Percentiles rank a stretch among this genome's conserved stretches.
phyloP scores from a whole-genome alignment of 192 early-diverging fungal genomes.

The Coemansia sp. region DNA sequence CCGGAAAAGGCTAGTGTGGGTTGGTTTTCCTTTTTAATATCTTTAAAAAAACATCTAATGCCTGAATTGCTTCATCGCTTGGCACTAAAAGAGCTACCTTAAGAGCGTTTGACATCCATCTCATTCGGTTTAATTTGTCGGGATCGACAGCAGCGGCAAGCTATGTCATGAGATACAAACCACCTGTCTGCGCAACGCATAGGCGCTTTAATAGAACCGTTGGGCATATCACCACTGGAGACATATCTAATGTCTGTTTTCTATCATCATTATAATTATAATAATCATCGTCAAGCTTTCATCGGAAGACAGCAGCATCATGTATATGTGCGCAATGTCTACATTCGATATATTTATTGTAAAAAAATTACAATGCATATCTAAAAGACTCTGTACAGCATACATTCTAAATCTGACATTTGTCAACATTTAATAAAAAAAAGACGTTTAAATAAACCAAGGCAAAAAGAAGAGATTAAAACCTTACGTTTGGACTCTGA shows the following conservation, averaged over 20 bases:
- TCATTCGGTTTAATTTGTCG: background rate
- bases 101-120: background rate
- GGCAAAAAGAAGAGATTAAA: too few species aligned
- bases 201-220: background rate
- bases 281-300: background rate
- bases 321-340: background rate
- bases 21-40: too few species aligned
- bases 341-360: background rate
- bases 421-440: too few species aligned
- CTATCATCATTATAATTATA: background rate
- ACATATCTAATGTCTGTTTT: conserved; percentile 1
- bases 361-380: background rate
- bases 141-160: conserved; percentile 1
- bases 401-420: too few species aligned
- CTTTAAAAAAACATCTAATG: too few species aligned
- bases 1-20: too few species aligned
- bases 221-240: too few species aligned
- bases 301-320: background rate
- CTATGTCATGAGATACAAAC: background rate
- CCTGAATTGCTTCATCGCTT: background rate
- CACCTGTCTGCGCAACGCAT: background rate
- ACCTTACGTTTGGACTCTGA: too few species aligned
- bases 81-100: background rate
- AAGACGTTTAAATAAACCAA: too few species aligned
- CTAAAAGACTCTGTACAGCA: background rate